Percentiles rank a stretch among this genome's conserved stretches.
Conservation (phyloP, 1,284 basidiomycete species). For the Sanghuangporus baumii region DNA sequence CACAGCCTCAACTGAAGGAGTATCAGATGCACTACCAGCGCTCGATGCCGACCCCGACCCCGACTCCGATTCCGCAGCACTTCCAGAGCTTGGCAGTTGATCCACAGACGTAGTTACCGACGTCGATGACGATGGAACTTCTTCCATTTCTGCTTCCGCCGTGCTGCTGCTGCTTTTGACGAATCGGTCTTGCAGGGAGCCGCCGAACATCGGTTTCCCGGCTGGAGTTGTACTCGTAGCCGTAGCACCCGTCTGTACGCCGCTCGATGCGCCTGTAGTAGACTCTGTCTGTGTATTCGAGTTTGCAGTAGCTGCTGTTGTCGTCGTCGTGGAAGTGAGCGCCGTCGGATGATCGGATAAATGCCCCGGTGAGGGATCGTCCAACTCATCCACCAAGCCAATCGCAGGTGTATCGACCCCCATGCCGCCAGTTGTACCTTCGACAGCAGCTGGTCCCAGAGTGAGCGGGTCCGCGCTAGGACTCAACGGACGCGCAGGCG, state of each 20-base stretch:
- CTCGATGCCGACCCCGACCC: neutral
- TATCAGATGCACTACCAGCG: conserved; percentile 7
- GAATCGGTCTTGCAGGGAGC: conserved; percentile 56
- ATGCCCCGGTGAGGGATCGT: conserved; percentile 75
- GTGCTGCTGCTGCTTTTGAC: conserved; percentile 34
- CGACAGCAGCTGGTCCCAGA: conserved; percentile 21
- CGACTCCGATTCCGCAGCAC: neutral
- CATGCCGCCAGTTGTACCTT: neutral
- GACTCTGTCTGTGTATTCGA: neutral
- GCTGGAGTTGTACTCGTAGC: conserved; percentile 24
- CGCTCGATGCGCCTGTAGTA: neutral
- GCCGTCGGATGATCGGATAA: conserved; percentile 73
- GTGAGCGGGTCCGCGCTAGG: conserved; percentile 21
- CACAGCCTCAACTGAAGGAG: conserved; percentile 11
- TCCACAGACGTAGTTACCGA: neutral
- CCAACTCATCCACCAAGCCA: conserved; percentile 76
- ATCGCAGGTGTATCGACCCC: conserved; percentile 25
- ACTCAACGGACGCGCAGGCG: conserved; percentile 27
- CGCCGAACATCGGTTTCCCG: conserved; percentile 43
- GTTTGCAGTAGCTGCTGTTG: neutral
- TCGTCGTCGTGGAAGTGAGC: conserved; percentile 55
- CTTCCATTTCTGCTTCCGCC: conserved; percentile 17
- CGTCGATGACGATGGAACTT: neutral
- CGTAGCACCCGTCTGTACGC: conserved; percentile 19
- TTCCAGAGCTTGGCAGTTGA: neutral